Evolutionary conservation across 331 rosid genomes (phyloP).

Genomic region (Quercus phellos): DNA sequence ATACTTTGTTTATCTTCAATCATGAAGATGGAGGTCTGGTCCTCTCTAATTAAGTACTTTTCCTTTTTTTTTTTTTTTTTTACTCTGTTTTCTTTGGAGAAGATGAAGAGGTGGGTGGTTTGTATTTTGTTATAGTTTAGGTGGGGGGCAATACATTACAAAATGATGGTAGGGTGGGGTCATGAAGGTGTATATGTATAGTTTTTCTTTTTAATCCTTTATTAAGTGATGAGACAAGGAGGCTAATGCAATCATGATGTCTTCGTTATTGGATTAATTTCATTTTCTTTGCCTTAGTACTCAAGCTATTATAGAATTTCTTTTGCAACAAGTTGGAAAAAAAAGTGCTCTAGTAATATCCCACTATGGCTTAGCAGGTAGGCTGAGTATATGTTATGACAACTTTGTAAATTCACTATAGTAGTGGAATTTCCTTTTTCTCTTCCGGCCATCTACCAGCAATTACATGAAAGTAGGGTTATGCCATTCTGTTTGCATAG

Average conservation of each 20-base stretch:
- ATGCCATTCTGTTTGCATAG: not conserved
- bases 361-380: not conserved
- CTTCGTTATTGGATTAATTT: slow-evolving; percentile 33
- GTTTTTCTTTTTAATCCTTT: slow-evolving; percentile 49
- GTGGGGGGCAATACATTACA: slow-evolving; percentile 59
- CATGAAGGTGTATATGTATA: slow-evolving; percentile 80
- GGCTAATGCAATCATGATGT: slow-evolving; percentile 59
- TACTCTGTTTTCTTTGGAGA: slow-evolving; percentile 16
- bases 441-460: not conserved
- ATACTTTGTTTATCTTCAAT: slow-evolving; percentile 31
- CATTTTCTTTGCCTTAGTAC: slow-evolving; percentile 19
- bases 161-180: slow-evolving; percentile 57
- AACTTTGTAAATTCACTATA: not conserved
- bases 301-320: slow-evolving; percentile 7
- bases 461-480: not conserved
- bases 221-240: slow-evolving; percentile 53
- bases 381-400: not conserved
- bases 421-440: not conserved
- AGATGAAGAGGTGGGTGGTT: slow-evolving; percentile 36
- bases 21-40: slow-evolving; percentile 38
- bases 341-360: not conserved
- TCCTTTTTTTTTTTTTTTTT: not conserved
- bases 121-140: slow-evolving; percentile 35
- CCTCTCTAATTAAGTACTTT: slow-evolving; percentile 24
- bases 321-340: not conserved